phyloP scores from a whole-genome alignment of 768 basidiomycete genomes.

The Mycena haematopus region DNA sequence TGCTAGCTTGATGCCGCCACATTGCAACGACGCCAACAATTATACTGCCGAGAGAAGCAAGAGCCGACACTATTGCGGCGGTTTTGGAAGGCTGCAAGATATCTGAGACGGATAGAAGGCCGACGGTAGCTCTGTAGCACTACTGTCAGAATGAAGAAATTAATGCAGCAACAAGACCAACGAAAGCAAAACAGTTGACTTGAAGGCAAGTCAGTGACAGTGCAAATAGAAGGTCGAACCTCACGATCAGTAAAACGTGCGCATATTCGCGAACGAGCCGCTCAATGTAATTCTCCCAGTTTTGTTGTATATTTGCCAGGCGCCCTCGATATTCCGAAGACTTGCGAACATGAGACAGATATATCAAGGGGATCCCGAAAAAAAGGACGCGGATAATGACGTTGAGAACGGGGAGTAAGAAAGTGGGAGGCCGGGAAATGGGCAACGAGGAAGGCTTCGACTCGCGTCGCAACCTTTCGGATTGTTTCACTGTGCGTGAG shows the following conservation, averaged over 20 bases:
- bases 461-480: conserved; percentile 31
- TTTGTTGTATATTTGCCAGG: conserved; percentile 51
- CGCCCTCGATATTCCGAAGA: conserved; percentile 59
- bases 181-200: conserved; percentile 64
- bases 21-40: conserved; percentile 62
- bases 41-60: conserved; percentile 60
- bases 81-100: conserved; percentile 38
- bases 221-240: conserved; percentile 28
- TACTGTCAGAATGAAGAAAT: conserved; percentile 1
- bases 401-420: conserved; percentile 39
- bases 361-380: conserved; percentile 60
- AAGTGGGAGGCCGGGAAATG: conserved; percentile 28
- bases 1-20: conserved; percentile 60
- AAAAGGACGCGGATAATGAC: conserved; percentile 51
- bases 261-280: conserved; percentile 61
- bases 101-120: conserved; percentile 52
- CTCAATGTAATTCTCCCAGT: conserved; percentile 57
- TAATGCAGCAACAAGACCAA: conserved; percentile 35
- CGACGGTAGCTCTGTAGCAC: conserved; percentile 52
- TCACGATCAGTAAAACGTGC: conserved; percentile 61
- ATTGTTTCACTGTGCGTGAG: conserved; percentile 44
- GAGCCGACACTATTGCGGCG: conserved; percentile 51
- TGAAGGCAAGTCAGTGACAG: neutral
- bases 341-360: conserved; percentile 53
- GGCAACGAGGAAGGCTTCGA: conserved; percentile 27